Evolutionary conservation across 495 filamentous ascomycete species (phyloP).

Genomic region (Achaetomiella virescens): DNA sequence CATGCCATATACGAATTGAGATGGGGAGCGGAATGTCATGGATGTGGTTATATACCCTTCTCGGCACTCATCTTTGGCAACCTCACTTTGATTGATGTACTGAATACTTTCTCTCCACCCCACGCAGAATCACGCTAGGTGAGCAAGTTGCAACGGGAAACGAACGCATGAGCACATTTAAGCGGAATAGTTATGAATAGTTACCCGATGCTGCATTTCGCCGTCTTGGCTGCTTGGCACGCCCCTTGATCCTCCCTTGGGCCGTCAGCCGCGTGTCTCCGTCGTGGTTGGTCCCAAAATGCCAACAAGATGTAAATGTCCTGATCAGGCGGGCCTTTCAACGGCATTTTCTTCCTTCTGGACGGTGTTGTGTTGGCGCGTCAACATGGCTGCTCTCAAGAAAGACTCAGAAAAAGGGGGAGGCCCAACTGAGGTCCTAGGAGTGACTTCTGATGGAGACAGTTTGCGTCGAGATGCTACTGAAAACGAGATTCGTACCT

Average conservation of each 20-base stretch:
- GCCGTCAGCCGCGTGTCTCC: too few relatives aligned
- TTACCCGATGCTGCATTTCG: not conserved
- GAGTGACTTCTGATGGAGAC: not conserved
- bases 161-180: constrained; percentile 4
- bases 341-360: too few relatives aligned
- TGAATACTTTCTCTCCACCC: not conserved
- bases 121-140: not conserved
- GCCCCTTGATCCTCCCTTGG: not conserved
- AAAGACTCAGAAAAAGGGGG: not conserved
- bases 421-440: not conserved
- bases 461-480: constrained; percentile 14
- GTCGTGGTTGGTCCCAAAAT: too few relatives aligned
- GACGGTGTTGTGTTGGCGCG: not conserved
- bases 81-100: not conserved
- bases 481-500: constrained; percentile 13
- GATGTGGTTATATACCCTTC: too few relatives aligned
- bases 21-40: too few relatives aligned
- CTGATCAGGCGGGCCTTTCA: too few relatives aligned
- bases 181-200: not conserved
- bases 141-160: not conserved
- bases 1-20: too few relatives aligned
- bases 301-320: too few relatives aligned
- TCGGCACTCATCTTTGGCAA: too few relatives aligned
- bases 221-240: constrained; percentile 1
- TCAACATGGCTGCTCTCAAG: not conserved